Evolutionary conservation across 306 rosid species (phyloP), one percentile per base, ranked within the genome.

Genomic region (Pachyrhizus erosus): DNA sequence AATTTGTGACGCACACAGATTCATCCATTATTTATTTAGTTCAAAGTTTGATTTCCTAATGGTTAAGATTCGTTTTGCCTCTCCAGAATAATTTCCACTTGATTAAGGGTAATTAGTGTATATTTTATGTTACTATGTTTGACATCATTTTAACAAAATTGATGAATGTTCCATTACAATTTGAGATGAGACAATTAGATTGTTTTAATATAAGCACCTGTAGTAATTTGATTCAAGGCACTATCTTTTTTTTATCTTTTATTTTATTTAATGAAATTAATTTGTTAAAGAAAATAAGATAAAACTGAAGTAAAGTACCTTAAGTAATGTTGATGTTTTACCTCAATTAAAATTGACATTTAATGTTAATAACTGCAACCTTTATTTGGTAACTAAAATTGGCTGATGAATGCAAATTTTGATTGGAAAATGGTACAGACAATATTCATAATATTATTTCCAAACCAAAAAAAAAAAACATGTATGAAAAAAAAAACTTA

Each of bases 211-310:
- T 34, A 37, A 39, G 61, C 49, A 5, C 37, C 70, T 52, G 15
- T 26, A 21, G 70, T 58, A 80, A 80, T 80, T 57, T 79, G 24
- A 68, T 52, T 64, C 70, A 8, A 49, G 51, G 31, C 61, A 33
- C 67, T 55, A 54, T 58, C 34, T 9, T 0, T 58, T 58, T 58
- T 58, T 2, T 58, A 24, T 58, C 8, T 60, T 24, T 65, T 34
- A 65, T 33, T 66, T 65, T 65, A 65, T 33, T 65, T 57, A 4
- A 7, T 20, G 12, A 13, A 33, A 5, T 65, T 12, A 6, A 18
- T 10, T 46, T 64, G 61, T 14, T 0, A 33, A 46, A 65, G n/a
- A 78, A 31, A 7, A 33, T 17, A 37, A 7, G 23, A 26, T 8
- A 31, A 14, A n/a, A n/a, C 43, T 64, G 26, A 33, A 15, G 34